Conservation (phyloP, 352 stramenopile genomes). For the Hyaloperonospora arabidopsidis region DNA sequence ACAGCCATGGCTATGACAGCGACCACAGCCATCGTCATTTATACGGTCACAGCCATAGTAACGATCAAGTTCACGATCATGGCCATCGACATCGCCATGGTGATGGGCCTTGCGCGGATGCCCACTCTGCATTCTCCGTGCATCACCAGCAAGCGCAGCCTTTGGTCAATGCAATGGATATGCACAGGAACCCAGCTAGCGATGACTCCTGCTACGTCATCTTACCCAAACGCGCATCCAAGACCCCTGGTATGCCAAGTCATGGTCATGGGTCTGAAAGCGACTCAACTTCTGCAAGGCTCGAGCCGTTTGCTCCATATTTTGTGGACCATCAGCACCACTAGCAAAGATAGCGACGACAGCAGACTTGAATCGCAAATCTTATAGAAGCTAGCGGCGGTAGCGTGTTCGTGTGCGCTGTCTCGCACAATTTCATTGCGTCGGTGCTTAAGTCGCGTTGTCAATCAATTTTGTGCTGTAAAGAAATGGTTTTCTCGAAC, state of each 20-base stretch:
- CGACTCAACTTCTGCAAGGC: slow-evolving; percentile 4
- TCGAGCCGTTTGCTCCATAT: slow-evolving; percentile 4
- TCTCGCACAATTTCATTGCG: no score
- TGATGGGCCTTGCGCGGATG: slow-evolving; percentile 6
- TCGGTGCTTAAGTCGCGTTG: no score
- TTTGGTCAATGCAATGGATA: slow-evolving; percentile 38
- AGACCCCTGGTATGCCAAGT: slow-evolving; percentile 6
- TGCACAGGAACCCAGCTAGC: slow-evolving; percentile 54
- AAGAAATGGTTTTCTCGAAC: no score
- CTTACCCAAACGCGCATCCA: slow-evolving; percentile 10
- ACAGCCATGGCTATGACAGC: slow-evolving; percentile 11
- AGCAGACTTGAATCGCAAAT: slow-evolving; percentile 4
- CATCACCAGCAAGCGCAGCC: slow-evolving; percentile 17
- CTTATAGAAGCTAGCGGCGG: slow-evolving; percentile 16
- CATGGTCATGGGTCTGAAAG: slow-evolving; percentile 12
- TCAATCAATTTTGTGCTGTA: no score
- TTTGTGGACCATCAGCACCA: slow-evolving; percentile 11
- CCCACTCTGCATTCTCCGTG: slow-evolving; percentile 12
- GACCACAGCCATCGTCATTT: slow-evolving; percentile 18
- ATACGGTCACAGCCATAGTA: slow-evolving; percentile 11
- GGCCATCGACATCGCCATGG: slow-evolving; percentile 15
- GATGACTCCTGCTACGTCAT: slow-evolving; percentile 30
- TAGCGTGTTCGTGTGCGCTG: no score
- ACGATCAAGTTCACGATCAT: slow-evolving; percentile 17
- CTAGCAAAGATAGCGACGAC: slow-evolving; percentile 1